Conservation (phyloP, 2,329 filamentous ascomycete species). For the Fusarium sp. region DNA sequence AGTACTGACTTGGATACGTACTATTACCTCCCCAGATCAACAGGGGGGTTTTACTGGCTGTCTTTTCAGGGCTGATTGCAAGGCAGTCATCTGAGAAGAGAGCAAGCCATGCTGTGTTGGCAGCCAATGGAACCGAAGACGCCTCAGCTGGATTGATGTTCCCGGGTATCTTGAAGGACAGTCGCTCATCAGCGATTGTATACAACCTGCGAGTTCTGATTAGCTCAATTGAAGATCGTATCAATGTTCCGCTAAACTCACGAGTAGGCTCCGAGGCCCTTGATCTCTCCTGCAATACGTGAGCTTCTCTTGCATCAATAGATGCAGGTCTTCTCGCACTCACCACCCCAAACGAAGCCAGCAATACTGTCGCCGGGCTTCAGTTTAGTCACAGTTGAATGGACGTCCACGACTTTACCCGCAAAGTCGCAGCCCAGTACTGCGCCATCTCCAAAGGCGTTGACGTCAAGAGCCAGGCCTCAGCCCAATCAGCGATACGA, state of each 20-base stretch:
- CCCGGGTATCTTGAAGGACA: slow-evolving; percentile 50
- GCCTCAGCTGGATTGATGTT: slow-evolving; percentile 42
- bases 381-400: slow-evolving; percentile 30
- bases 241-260: neutral
- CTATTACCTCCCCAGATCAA: slow-evolving; percentile 55
- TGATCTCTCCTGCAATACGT: slow-evolving; percentile 23
- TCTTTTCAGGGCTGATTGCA: slow-evolving; percentile 31
- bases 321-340: neutral
- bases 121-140: slow-evolving; percentile 50
- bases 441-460: slow-evolving; percentile 50
- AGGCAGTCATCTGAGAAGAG: slow-evolving; percentile 50
- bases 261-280: slow-evolving; percentile 48
- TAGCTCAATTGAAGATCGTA: neutral
- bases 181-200: slow-evolving; percentile 50
- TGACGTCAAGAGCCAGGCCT: slow-evolving; percentile 46
- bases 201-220: slow-evolving; percentile 42
- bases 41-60: slow-evolving; percentile 20
- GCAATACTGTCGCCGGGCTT: slow-evolving; percentile 27
- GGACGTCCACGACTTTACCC: slow-evolving; percentile 46
- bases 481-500: neutral
- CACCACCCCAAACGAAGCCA: slow-evolving; percentile 43
- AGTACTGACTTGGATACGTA: neutral
- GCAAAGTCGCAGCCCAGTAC: slow-evolving; percentile 51
- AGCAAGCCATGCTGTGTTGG: slow-evolving; percentile 50
- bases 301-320: neutral